Base-by-base conservation (phyloP, 2,329 filamentous ascomycete genomes). In the Sclerotinia borealis region DNA sequence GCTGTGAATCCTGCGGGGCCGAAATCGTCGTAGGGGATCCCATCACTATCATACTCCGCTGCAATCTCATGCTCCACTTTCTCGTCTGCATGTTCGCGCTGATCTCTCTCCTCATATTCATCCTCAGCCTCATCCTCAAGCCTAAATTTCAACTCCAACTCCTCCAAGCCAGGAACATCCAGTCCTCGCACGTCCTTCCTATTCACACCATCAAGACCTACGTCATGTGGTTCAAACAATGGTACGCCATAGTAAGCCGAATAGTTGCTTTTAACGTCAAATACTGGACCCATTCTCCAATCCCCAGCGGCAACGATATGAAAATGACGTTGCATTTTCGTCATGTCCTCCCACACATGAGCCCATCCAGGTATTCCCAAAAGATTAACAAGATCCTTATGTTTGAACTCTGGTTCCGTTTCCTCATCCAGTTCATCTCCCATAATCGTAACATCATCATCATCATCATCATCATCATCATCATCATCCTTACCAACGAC, bases 301-400 rank as follows among this genome's bases (percentile, higher is more conserved):
- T 62, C 41, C 19, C 51, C 45, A 7, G 45, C 51, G 6, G 60
- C 60, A n/a, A 62, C 60, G 22, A 58, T 58, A 41, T 62, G 51
- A 48, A 58, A 62, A 58, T 56, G 41, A n/a, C 41, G 37, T 7
- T 58, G 50, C 34, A 58, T 55, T 17, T 58, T 45, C 8, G 52
- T 37, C 41, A 62, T 37, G 4, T 62, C 51, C 8, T 62, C 51
- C 43, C 45, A 49, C 1, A 39, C 31, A 29, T 25, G 19, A 19
- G 25, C 39, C 54, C 54, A 56, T 3, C 39, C 29, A 13, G 51
- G 29, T 29, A 45, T 37, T 13, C 52, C 27, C 15, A 29, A 15
- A 37, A 47, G 31, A 37, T 22, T 3, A 49, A 58, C 4, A 29
- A 62, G 31, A 31, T 58, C 25, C 15, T 60, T 60, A 31, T 25